Base-by-base conservation (phyloP, 805 yeast species). In the Candida taoyuanica region DNA sequence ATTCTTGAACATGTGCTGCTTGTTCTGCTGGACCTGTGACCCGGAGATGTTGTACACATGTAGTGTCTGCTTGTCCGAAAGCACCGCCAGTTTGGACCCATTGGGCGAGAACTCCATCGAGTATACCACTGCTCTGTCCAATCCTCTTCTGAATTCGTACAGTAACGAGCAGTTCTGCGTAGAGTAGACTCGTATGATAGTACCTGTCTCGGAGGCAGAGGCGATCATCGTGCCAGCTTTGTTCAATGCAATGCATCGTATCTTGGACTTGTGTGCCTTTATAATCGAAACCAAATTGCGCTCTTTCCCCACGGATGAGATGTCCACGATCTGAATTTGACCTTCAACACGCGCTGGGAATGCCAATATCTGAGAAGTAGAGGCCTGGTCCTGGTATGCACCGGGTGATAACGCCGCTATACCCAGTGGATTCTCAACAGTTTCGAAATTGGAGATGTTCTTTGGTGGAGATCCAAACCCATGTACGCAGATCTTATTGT, bases 71-170 rank as follows among this genome's bases (percentile, higher is more conserved):
- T 91, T 93, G 62, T 87, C 96, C 13, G 95, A 82, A 17, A 93
- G 65, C 5, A 87, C 88, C 0, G 97, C 96, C 34, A 93, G 66
- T 51, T 78, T 75, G 9, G 77, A 60, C 33, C 87, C 89, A 48
- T 78, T 72, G 7, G 85, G 88, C 5, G 91, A 81, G 57, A 91
- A 88, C 37, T 78, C 78, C 81, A 93, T 80, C 7, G 93, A 81
- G 29, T 83, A 84, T 7, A 93, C 74, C 14, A 71, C 67, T 1
- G 96, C 97, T 36, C 80, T 72, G 59, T 93, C 98, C 16, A 89
- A 58, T 0, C 98, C 98, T 35, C 98, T 69, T 49, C 98, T 69
- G 53, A 89, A 89, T 57, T 87, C 96, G 53, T 73, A 81, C n/a
- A 86, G 52, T 35, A 86, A 64, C 1, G 82, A 71, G 19, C 94